phyloP scores from a whole-genome alignment of 1,139 yeast genomes.

The Kurtzmaniella quercitrusa region DNA sequence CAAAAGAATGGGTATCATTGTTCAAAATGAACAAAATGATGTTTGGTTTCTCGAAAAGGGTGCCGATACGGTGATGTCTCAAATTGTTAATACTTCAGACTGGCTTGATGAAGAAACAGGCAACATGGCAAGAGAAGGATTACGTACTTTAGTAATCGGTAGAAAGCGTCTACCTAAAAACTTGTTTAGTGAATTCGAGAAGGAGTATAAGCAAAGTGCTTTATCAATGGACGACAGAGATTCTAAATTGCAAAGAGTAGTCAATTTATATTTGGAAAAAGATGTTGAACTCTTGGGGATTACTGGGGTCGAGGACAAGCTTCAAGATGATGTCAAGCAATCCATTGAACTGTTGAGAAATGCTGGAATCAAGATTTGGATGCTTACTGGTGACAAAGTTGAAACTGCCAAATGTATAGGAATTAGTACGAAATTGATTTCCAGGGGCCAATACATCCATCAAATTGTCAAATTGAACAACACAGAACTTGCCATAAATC shows the following conservation, averaged over 20 bases:
- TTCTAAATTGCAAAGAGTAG: constrained; percentile 60
- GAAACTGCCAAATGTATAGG: constrained; percentile 98
- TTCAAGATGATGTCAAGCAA: constrained; percentile 86
- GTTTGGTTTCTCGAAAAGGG: constrained; percentile 88
- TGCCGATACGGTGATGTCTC: constrained; percentile 94
- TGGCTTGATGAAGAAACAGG: constrained; percentile 98
- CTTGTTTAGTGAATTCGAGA: constrained; percentile 58
- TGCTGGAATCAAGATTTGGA: constrained; percentile 98
- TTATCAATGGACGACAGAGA: constrained; percentile 80
- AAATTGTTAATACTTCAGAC: constrained; percentile 78
- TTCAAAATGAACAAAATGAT: constrained; percentile 64
- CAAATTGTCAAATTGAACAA: constrained; percentile 65
- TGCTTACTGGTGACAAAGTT: constrained; percentile 98
- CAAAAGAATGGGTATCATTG: constrained; percentile 92
- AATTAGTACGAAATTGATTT: constrained; percentile 84
- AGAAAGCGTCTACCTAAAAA: constrained; percentile 60
- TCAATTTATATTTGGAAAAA: constrained; percentile 68
- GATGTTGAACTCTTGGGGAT: constrained; percentile 85
- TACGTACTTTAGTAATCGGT: constrained; percentile 90
- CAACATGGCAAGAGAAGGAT: constrained; percentile 97
- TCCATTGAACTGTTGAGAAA: constrained; percentile 88
- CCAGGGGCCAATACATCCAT: constrained; percentile 92
- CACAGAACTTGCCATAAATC: constrained; percentile 63
- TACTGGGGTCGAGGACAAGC: constrained; percentile 96
- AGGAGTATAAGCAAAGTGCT: constrained; percentile 67